phyloP scores from a whole-genome alignment of 768 basidiomycete species.

The Saitozyma podzolica region DNA sequence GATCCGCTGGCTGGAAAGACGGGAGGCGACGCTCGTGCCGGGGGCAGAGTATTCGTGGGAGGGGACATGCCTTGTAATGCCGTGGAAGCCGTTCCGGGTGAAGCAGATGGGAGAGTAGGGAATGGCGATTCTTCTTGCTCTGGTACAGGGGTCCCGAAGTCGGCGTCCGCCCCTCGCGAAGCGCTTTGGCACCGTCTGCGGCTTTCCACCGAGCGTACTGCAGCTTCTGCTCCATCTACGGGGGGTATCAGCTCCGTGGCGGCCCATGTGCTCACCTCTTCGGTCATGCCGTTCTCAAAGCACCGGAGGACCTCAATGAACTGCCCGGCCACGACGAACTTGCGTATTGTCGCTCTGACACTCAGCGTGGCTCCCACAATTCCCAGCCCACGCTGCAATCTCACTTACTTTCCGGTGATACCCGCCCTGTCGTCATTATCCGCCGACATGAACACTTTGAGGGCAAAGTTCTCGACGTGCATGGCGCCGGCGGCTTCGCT shows the following conservation, averaged over 20 bases:
- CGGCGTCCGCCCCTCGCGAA: conserved; percentile 88
- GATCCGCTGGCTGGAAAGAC: conserved; percentile 8
- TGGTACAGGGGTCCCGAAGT: conserved; percentile 67
- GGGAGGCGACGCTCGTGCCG: not conserved
- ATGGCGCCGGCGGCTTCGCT: conserved; percentile 79
- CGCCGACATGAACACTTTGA: conserved; percentile 81
- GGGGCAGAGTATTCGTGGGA: not conserved
- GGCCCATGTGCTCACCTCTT: conserved; percentile 42
- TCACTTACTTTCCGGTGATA: conserved; percentile 67
- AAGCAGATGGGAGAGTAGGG: conserved; percentile 29
- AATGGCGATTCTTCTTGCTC: conserved; percentile 26
- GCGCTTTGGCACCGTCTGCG: conserved; percentile 87
- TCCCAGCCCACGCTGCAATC: not conserved
- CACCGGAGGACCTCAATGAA: conserved; percentile 82
- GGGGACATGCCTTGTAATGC: not conserved
- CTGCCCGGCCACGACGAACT: conserved; percentile 90
- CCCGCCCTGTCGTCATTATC: conserved; percentile 88
- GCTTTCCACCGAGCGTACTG: conserved; percentile 98
- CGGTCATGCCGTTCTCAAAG: conserved; percentile 51
- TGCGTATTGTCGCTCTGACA: conserved; percentile 79
- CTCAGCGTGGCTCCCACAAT: not conserved
- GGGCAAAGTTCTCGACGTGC: conserved; percentile 92
- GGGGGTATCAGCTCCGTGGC: not conserved
- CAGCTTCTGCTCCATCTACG: conserved; percentile 79
- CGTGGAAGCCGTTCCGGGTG: conserved; percentile 8